Conservation (phyloP, 768 basidiomycete genomes). For the Lactifluus volemus region DNA sequence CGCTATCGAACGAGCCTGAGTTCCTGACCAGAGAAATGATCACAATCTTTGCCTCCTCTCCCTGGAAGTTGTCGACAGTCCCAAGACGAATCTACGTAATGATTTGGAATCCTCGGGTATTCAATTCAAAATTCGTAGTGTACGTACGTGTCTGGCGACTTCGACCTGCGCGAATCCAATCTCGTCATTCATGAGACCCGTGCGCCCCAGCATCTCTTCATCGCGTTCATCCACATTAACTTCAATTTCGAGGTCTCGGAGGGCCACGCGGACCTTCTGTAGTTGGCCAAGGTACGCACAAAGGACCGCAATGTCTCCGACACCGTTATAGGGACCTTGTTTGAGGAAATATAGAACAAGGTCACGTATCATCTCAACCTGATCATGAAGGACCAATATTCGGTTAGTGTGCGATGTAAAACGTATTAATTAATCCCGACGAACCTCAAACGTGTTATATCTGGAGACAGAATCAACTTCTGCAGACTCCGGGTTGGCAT, state of each 20-base stretch:
- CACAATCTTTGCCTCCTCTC: constrained; percentile 60
- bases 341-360: constrained; percentile 44
- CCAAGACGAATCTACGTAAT: constrained; percentile 48
- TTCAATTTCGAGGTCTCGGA: constrained; percentile 38
- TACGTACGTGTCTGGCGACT: constrained; percentile 42
- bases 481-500: constrained; percentile 50
- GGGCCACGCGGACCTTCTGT: constrained; percentile 33
- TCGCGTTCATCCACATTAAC: constrained; percentile 63
- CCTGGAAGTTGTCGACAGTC: constrained; percentile 73
- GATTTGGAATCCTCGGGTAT: background rate
- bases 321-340: constrained; percentile 37
- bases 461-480: constrained; percentile 54
- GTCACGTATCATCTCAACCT: constrained; percentile 40
- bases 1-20: constrained; percentile 37
- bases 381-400: background rate
- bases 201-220: constrained; percentile 44
- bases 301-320: constrained; percentile 44
- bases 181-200: constrained; percentile 34
- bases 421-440: background rate
- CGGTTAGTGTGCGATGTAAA: background rate
- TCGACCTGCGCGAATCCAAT: constrained; percentile 37
- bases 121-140: background rate
- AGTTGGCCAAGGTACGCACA: constrained; percentile 46
- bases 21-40: constrained; percentile 70
- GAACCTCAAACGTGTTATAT: constrained; percentile 58